Evolutionary conservation across 139 green algal genomes (phyloP), one percentile per base, ranked within the genome.

Genomic region (Volvox africanus): DNA sequence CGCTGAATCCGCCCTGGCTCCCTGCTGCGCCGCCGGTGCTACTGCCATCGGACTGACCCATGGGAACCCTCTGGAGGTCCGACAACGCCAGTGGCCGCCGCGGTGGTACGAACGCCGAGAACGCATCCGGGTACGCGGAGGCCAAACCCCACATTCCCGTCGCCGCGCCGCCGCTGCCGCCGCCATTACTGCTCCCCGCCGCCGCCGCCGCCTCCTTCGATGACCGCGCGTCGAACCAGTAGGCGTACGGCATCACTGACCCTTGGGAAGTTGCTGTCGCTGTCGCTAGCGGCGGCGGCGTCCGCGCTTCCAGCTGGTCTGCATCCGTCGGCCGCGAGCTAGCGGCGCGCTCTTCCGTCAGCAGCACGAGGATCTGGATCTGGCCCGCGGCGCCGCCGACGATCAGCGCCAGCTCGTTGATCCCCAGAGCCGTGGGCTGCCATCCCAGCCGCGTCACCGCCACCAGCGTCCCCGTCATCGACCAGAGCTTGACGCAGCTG

Each of bases 171-270:
- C 68, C 28, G 20, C 21, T 28, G 24, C 68, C 44, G 35, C 30
- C 55, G 6, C 32, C 26, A 21, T 61, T 32, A 9, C 61, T 30
- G 21, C 79, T 36, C 1, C 36, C 26, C 0, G 21, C 37, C 61
- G 67, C 67, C 21, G 44, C 37, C 16, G 65, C 73, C 12, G 73
- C 86, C 6, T 24, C 61, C 61, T 86, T 78, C 20, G 71, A 50
- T 36, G 76, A 55, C 33, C 87, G 87, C 24, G 87, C 61, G 33
- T 91, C 87, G 32, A 86, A 91, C 61, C 76, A 91, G 87, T 91
- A 91, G 0, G 61, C 32, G 75, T 91, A 91, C 76, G 26, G 14
- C 33, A 18, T 13, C 12, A 77, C 75, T 0, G n/a, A 17, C 28
- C 16, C 9, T 14, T 21, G 6, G 1, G 50, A 1, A 13, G 28